Conservation (phyloP, 805 yeast genomes). For the Hanseniaspora meyeri region DNA sequence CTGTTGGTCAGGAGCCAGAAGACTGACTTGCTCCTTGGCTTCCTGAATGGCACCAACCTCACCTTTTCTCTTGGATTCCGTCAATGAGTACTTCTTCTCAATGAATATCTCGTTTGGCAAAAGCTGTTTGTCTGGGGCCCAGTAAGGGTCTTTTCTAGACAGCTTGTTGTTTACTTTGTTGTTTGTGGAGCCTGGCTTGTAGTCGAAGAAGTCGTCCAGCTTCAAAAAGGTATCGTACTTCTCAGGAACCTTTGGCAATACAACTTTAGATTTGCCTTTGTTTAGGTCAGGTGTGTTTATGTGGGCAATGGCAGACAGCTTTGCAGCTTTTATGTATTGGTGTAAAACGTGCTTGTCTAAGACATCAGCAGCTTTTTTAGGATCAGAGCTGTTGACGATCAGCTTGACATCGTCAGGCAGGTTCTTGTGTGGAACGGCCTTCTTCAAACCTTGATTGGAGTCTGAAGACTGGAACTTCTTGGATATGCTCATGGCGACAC, state of each 20-base stretch:
- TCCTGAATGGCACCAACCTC: conserved; percentile 4
- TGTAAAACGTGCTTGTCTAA: conserved; percentile 4
- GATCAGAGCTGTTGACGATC: conserved; percentile 2
- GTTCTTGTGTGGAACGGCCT: conserved; percentile 8
- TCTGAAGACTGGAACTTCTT: not conserved
- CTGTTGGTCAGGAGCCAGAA: conserved; percentile 1
- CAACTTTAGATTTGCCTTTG: not conserved
- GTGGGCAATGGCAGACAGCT: conserved; percentile 38
- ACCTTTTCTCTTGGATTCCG: conserved; percentile 4
- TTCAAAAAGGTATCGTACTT: conserved; percentile 55
- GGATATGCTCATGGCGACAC: not conserved
- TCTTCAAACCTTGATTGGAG: not conserved
- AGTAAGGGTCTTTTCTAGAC: conserved; percentile 18
- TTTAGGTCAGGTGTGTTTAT: not conserved
- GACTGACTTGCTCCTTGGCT: conserved; percentile 2
- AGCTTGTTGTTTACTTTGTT: conserved; percentile 17
- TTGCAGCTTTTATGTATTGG: conserved; percentile 58
- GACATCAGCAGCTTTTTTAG: not conserved
- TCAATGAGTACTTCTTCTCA: conserved; percentile 5
- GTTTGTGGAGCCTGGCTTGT: conserved; percentile 25
- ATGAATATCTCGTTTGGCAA: conserved; percentile 17
- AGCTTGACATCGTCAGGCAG: not conserved
- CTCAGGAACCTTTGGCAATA: conserved; percentile 10
- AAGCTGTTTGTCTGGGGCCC: conserved; percentile 14
- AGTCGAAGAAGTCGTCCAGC: conserved; percentile 68